Conservation (phyloP, 2,329 filamentous ascomycete genomes). For the Cladosporium sphaerospermum region DNA sequence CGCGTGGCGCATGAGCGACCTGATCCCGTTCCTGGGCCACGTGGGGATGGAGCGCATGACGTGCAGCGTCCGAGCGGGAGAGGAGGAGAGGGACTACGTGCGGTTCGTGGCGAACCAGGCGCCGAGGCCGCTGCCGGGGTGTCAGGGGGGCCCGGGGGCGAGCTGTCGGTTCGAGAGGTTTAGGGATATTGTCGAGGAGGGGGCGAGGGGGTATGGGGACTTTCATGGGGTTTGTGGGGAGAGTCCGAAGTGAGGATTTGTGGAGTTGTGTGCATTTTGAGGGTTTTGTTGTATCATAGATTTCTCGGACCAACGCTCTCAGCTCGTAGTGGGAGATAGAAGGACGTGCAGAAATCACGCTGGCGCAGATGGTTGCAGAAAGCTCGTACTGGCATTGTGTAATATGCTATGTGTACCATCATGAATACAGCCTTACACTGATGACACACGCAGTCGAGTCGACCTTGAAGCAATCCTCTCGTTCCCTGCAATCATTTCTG, state of each 20-base stretch:
- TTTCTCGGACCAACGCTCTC: too few species aligned
- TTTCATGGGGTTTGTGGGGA: slow-evolving; percentile 15
- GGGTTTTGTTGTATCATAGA: too few species aligned
- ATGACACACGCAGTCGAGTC: too few species aligned
- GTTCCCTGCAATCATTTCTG: too few species aligned
- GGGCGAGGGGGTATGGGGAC: slow-evolving; percentile 13
- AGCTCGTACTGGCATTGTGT: too few species aligned
- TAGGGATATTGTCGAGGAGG: slow-evolving; percentile 10
- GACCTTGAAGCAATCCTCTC: too few species aligned
- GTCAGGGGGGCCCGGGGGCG: slow-evolving; percentile 16
- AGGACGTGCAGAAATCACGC: too few species aligned
- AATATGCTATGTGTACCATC: too few species aligned
- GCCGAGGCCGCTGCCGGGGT: slow-evolving; percentile 13
- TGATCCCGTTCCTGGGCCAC: slow-evolving; percentile 18
- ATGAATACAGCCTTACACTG: too few species aligned
- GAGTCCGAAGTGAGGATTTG: slow-evolving; percentile 3
- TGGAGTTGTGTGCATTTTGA: too few species aligned
- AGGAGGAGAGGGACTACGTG: slow-evolving; percentile 11
- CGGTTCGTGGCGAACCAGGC: slow-evolving; percentile 15
- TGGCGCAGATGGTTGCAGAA: too few species aligned
- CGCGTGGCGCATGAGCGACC: slow-evolving; percentile 16
- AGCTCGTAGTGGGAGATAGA: too few species aligned
- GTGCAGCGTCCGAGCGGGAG: slow-evolving; percentile 6
- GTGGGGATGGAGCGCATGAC: slow-evolving; percentile 16
- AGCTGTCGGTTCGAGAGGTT: slow-evolving; percentile 14